A percentile compares a stretch with the other conserved stretches of the same genome.
Evolutionary conservation across 1,139 yeast genomes (phyloP).

Genomic region (Zygosaccharomyces pseudobailii): DNA sequence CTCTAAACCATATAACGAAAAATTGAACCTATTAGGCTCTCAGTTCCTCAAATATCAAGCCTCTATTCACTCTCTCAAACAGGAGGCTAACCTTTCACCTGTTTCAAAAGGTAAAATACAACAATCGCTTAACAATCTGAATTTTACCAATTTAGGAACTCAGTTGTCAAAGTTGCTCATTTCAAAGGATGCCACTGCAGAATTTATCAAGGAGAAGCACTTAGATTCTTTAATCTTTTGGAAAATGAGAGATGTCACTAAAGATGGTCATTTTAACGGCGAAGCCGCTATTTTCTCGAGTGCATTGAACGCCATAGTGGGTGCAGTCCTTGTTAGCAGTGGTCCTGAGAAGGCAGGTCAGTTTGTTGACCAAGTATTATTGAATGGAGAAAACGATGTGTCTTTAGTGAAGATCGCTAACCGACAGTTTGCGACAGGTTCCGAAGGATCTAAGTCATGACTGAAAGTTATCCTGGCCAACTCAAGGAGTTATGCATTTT

Average conservation of each 20-base stretch:
- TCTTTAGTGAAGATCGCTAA: conserved; percentile 25
- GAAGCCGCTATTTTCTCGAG: conserved; percentile 61
- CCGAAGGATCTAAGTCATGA: no score
- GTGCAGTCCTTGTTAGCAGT: conserved; percentile 68
- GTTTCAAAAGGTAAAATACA: conserved; percentile 16
- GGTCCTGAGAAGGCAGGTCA: conserved; percentile 57
- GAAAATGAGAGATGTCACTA: conserved; percentile 54
- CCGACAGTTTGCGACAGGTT: conserved; percentile 6
- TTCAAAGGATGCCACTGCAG: conserved; percentile 48
- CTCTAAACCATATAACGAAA: conserved; percentile 80
- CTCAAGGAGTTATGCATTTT: no score
- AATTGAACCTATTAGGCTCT: conserved; percentile 71
- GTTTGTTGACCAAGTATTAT: conserved; percentile 47
- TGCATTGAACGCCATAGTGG: conserved; percentile 69
- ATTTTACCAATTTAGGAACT: conserved; percentile 63
- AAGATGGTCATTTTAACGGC: conserved; percentile 49
- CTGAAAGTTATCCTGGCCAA: no score
- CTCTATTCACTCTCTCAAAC: conserved; percentile 44
- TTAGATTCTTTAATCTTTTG: conserved; percentile 64
- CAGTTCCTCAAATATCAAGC: conserved; percentile 61
- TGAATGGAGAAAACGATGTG: conserved; percentile 17
- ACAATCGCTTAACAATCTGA: conserved; percentile 47
- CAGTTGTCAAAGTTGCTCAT: conserved; percentile 47
- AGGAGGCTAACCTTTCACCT: conserved; percentile 20
- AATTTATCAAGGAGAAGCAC: conserved; percentile 46